Evolutionary conservation across 805 yeast species (phyloP), one percentile per base, ranked within the genome.

Genomic region (Metschnikowia bowlesiae): DNA sequence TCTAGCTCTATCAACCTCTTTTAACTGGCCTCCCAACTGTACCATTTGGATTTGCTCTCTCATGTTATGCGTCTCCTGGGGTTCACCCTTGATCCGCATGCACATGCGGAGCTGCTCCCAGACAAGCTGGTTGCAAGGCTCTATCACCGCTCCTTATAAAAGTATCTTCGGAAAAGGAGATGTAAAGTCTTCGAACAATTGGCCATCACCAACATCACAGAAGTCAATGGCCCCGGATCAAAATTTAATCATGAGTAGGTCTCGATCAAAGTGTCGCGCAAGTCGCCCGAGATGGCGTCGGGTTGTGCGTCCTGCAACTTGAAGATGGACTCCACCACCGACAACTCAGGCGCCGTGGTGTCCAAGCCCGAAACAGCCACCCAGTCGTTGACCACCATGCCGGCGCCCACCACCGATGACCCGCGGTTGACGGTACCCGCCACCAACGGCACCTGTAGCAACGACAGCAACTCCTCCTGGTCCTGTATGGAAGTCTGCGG

Each of bases 361-460:
- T 94, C 98, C 61, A 89, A 79, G 58, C 99, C 99, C 44, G 96
- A 79, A 39, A 95, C 98, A 31, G 98, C 95, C 59, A 92, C 76
- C 95, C 97, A 94, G 74, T 94, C 99, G 68, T 94, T 94, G 47
- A 91, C 99, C 48, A 94, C 98, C 84, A 94, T 84, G 61, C 99
- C 99, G 43, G 97, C 98, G 64, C 99, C 99, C 53, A 94, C 96
- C 45, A 92, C 97, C 4, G 96, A 74, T 30, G 97, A 89, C 72
- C 99, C 99, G 71, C 99, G 85, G 77, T 94, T 94, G 52, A 94
- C 91, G 37, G 97, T 91, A 70, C 99, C 99, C 6, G 99, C 99
- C 44, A 94, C 99, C 57, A 94, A 78, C 49, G 99, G 99, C 39
- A 94, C 96, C 74, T 94, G 99, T 63, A 94, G 79, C 67, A 94